These are phyloP conservation scores for Trichosanthes cucumerina DNA, from an alignment of 306 rosid genomes.

Conservation along the genomic window DNA sequence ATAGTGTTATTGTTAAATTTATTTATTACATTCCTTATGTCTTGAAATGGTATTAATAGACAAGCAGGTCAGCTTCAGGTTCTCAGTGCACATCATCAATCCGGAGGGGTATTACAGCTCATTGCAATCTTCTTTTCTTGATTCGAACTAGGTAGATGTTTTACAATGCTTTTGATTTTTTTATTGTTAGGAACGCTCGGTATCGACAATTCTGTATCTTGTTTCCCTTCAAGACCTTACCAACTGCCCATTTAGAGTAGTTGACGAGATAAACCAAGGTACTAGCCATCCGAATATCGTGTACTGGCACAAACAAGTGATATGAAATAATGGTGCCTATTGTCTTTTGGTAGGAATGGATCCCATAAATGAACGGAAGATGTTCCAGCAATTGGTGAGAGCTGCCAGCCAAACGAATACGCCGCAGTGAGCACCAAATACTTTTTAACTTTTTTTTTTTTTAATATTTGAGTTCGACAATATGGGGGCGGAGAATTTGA, in stretches of 20 bases:
- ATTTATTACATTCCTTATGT: slow-evolving; percentile 11
- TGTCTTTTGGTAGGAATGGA: slow-evolving; percentile 67
- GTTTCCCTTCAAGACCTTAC: slow-evolving; percentile 97
- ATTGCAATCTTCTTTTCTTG: slow-evolving; percentile 12
- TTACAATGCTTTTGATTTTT: slow-evolving; percentile 13
- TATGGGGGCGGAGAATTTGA: too few relatives aligned
- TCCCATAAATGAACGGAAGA: slow-evolving; percentile 92
- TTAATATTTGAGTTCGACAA: too few relatives aligned
- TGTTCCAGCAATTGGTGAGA: slow-evolving; percentile 98
- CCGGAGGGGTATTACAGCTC: slow-evolving; percentile 74
- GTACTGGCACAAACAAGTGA: slow-evolving; percentile 3
- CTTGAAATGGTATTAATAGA: slow-evolving; percentile 27
- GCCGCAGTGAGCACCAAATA: slow-evolving; percentile 58
- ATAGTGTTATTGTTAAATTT: not conserved
- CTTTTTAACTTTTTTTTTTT: too few relatives aligned
- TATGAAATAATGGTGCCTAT: slow-evolving; percentile 9
- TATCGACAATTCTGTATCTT: slow-evolving; percentile 91
- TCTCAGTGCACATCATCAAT: slow-evolving; percentile 94
- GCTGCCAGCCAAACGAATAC: slow-evolving; percentile 95
- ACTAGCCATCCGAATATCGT: slow-evolving; percentile 11
- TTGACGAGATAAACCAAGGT: slow-evolving; percentile 98
- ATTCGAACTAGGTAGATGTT: not conserved
- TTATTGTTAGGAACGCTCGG: slow-evolving; percentile 65
- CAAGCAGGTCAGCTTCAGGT: slow-evolving; percentile 67
- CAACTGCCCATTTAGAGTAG: slow-evolving; percentile 93